phyloP scores from a whole-genome alignment of 23 red algal genomes.

The Gracilaria gracilis region DNA sequence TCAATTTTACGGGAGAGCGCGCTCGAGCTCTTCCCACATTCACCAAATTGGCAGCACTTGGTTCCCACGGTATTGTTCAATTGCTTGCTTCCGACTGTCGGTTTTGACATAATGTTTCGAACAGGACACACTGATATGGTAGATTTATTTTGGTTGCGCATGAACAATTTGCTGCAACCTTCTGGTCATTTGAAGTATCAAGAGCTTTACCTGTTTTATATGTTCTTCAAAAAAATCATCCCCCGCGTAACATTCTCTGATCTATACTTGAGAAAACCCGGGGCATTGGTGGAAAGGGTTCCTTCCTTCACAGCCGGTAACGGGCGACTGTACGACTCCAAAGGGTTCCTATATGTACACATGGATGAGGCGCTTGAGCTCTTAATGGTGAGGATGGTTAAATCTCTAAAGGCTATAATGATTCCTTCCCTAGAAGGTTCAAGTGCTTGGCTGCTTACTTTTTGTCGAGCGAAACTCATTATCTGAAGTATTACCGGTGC shows the following conservation, averaged over 20 bases:
- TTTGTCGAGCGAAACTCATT: neutral
- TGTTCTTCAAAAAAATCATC: conserved; percentile 18
- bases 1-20: too few relatives aligned
- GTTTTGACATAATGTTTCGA: neutral
- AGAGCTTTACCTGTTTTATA: conserved; percentile 3
- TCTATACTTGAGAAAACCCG: conserved; percentile 15
- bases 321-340: neutral
- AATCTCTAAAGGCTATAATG: neutral
- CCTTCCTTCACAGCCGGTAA: neutral
- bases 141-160: neutral
- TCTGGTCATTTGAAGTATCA: neutral
- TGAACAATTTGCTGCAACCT: neutral
- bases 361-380: conserved; percentile 19
- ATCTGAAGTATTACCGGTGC: conserved; percentile 36
- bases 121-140: neutral
- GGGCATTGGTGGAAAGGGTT: conserved; percentile 13
- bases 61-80: neutral
- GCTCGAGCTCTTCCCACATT: too few relatives aligned
- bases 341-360: conserved; percentile 11
- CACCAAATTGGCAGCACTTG: too few relatives aligned
- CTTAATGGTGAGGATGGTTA: neutral
- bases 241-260: neutral
- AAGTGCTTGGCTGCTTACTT: neutral
- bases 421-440: neutral
- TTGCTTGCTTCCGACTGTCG: neutral